Conservation (phyloP, 1,139 yeast genomes). For the Taiozyma sp. region DNA sequence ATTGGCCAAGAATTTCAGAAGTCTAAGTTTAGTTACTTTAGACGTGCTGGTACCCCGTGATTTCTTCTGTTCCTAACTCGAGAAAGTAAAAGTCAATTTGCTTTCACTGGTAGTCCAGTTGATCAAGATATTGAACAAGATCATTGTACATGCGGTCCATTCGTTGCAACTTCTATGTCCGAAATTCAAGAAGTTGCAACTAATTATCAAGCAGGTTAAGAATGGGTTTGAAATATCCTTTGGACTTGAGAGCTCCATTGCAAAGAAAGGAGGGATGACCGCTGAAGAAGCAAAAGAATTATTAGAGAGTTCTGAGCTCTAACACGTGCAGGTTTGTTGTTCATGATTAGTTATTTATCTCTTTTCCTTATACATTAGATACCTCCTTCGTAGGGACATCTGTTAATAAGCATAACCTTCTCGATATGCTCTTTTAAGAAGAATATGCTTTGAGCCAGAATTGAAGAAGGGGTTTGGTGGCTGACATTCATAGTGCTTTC, state of each 20-base stretch:
- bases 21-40: conserved; percentile 57
- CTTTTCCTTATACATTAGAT: too few species aligned
- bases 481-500: too few species aligned
- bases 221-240: conserved; percentile 74
- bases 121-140: conserved; percentile 25
- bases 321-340: too few species aligned
- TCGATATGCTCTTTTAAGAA: too few species aligned
- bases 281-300: too few species aligned
- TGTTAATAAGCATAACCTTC: too few species aligned
- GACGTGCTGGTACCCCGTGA: conserved; percentile 56
- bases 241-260: conserved; percentile 67
- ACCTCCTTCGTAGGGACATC: too few species aligned
- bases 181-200: conserved; percentile 62
- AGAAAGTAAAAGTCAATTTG: conserved; percentile 39
- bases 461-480: too few species aligned
- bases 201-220: conserved; percentile 59
- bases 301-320: too few species aligned
- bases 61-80: conserved; percentile 42
- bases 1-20: conserved; percentile 41
- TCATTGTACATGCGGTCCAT: conserved; percentile 45
- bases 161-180: conserved; percentile 64
- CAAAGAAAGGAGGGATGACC: conserved; percentile 19
- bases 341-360: too few species aligned
- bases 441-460: too few species aligned
- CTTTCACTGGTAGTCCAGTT: conserved; percentile 72